Evolutionary conservation across 2,329 filamentous ascomycete species (phyloP), one percentile per base, ranked within the genome.

Genomic region (Eutypa lata): DNA sequence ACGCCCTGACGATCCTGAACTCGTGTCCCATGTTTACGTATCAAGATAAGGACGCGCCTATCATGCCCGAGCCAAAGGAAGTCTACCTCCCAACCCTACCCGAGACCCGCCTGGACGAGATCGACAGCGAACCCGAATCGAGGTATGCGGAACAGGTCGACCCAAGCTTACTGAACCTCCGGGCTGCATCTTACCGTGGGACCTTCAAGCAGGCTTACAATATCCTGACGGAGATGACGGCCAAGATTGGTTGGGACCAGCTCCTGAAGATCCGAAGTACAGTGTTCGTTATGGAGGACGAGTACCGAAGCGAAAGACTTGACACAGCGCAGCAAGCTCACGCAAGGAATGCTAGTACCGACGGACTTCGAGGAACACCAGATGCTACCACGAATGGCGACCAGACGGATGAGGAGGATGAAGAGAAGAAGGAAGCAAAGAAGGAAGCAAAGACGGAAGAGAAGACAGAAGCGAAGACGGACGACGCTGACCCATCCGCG

Each of bases 11-110:
- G 5, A 97, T 94, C 3, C 80, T 99, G 49, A 99, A 99, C 74
- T 99, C 94, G 18, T 99, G 94, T 71, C 94, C 94, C 8, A 99
- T 99, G 94, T 99, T 99, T 71, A 99, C 94, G 7, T 97, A 99
- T 71, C 94, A 97, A 72, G 94, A 99, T 73, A 97, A 97, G 71
- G 94, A 99, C 69, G 88, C 91, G 6, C 94, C 94, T 3, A 76
- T 94, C 54, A 93, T 97, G 88, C 94, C 94, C 1, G 91, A 96
- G 66, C 92, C 94, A 0, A 88, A 89, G 63, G 89, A 91, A 52
- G 89, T 97, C 42, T 85, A 89, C 61, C 81, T 99, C 14, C 94
- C 94, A 0, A 89, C 93, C 16, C 80, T 97, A 49, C 82, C 89
- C 0, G 94, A 97, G 71, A 96, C 90, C 18, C 84, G 92, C 53